Percentiles rank a stretch among this genome's conserved stretches.
Conservation (phyloP, 306 rosid species). For the Astragalus glycyphyllos region DNA sequence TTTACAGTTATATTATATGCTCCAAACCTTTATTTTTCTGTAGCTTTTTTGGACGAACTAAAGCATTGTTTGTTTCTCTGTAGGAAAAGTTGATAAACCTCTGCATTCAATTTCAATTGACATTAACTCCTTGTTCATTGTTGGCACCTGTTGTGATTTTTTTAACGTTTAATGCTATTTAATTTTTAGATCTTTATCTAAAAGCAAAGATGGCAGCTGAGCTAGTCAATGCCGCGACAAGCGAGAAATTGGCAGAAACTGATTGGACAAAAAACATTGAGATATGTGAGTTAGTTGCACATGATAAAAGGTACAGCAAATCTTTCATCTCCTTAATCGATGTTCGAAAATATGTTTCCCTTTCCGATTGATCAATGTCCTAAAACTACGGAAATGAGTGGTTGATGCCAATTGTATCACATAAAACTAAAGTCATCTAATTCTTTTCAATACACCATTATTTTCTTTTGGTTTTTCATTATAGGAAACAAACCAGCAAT, state of each 20-base stretch:
- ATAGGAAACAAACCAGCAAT: constrained; percentile 6
- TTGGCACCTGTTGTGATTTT: constrained; percentile 27
- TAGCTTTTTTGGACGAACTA: neutral
- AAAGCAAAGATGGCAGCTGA: constrained; percentile 78
- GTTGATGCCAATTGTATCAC: constrained; percentile 19
- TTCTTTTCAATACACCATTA: neutral
- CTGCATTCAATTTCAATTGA: constrained; percentile 12
- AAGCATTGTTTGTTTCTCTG: constrained; percentile 16
- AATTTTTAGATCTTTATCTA: constrained; percentile 36
- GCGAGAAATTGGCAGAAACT: constrained; percentile 75
- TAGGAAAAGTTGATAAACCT: constrained; percentile 24
- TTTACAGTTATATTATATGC: neutral
- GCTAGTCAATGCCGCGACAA: constrained; percentile 85
- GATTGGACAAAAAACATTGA: constrained; percentile 91
- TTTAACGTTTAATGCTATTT: constrained; percentile 14
- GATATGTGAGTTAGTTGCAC: constrained; percentile 88
- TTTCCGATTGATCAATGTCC: constrained; percentile 33
- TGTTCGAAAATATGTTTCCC: neutral
- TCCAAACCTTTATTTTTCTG: constrained; percentile 10
- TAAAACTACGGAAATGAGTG: constrained; percentile 31
- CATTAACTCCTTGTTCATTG: constrained; percentile 21
- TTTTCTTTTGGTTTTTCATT: constrained; percentile 23
- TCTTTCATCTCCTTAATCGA: constrained; percentile 12
- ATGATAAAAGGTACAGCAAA: constrained; percentile 69
- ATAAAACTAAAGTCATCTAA: constrained; percentile 17